A percentile compares a stretch with the other conserved stretches of the same genome.
These are phyloP conservation scores for Ophidiomyces ophidiicola DNA, from an alignment of 2,329 filamentous ascomycete species.

Conservation along the genomic window DNA sequence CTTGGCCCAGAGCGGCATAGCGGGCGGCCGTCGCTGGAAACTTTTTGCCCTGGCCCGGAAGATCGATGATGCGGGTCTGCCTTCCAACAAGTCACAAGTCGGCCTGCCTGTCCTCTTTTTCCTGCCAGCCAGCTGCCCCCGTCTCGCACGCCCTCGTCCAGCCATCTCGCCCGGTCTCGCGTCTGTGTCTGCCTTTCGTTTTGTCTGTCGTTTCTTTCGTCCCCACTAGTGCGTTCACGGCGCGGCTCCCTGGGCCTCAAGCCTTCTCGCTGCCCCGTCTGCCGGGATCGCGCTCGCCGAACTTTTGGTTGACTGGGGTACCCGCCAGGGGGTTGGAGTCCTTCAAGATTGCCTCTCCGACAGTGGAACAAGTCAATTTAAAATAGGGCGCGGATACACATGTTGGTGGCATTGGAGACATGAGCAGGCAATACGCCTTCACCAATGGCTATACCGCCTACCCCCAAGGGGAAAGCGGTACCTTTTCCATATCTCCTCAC, in stretches of 20 bases:
- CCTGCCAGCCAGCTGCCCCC: slow-evolving; percentile 1
- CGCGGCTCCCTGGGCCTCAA: slow-evolving; percentile 1
- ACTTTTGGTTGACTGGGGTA: too few relatives aligned
- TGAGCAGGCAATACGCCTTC: slow-evolving; percentile 77
- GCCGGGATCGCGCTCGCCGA: too few relatives aligned
- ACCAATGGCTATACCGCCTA: slow-evolving; percentile 63
- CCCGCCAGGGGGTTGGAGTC: slow-evolving; percentile 7
- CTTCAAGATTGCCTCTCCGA: slow-evolving; percentile 6
- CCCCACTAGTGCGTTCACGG: neutral
- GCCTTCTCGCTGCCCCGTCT: too few relatives aligned
- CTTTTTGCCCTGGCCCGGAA: neutral
- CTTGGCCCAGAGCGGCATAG: neutral
- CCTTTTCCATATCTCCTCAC: slow-evolving; percentile 80
- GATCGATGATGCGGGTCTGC: neutral
- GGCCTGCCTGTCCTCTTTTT: slow-evolving; percentile 10
- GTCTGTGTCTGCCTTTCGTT: neutral
- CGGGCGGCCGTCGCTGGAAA: neutral
- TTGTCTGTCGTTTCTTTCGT: neutral
- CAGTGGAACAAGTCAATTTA: neutral
- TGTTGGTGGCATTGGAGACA: slow-evolving; percentile 43
- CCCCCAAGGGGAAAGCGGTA: slow-evolving; percentile 53
- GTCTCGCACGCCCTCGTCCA: neutral
- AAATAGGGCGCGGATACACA: slow-evolving; percentile 15
- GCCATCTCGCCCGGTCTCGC: neutral
- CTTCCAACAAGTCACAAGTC: slow-evolving; percentile 8